Conservation (phyloP, 768 basidiomycete genomes). For the Kwoniella bestiolae region DNA sequence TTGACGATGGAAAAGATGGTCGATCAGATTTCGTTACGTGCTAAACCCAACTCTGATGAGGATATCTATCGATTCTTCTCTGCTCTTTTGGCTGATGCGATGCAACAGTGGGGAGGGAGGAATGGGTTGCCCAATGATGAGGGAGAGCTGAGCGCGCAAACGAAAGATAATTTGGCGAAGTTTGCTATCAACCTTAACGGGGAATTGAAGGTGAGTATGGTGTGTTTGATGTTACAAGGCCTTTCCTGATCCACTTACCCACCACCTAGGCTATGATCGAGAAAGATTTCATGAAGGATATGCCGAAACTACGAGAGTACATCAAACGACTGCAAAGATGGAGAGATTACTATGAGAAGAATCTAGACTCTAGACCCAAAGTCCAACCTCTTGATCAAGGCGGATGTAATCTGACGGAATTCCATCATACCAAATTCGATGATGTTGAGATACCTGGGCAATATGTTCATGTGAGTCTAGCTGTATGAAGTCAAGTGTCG, state of each 20-base stretch:
- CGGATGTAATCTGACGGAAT: conserved; percentile 93
- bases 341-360: conserved; percentile 85
- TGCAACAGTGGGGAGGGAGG: conserved; percentile 62
- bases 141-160: conserved; percentile 53
- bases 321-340: conserved; percentile 86
- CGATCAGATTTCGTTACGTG: conserved; percentile 86
- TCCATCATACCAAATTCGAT: conserved; percentile 95
- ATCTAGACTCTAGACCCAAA: conserved; percentile 79
- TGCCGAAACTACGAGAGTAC: conserved; percentile 82
- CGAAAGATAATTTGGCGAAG: conserved; percentile 58
- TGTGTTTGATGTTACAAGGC: background rate
- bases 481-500: background rate
- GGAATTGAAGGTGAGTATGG: conserved; percentile 49
- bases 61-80: conserved; percentile 90
- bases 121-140: conserved; percentile 56
- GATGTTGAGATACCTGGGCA: conserved; percentile 99
- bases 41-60: conserved; percentile 87
- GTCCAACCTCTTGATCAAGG: conserved; percentile 81
- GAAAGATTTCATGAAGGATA: conserved; percentile 81
- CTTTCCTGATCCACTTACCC: too few species aligned
- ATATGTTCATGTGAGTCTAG: conserved; percentile 79
- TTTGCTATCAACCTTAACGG: conserved; percentile 58
- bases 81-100: conserved; percentile 82
- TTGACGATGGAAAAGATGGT: conserved; percentile 96
- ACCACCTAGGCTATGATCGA: conserved; percentile 79